These are phyloP conservation scores for Yamadazyma atlantica DNA, from an alignment of 1,139 yeast species.

Conservation along the genomic window DNA sequence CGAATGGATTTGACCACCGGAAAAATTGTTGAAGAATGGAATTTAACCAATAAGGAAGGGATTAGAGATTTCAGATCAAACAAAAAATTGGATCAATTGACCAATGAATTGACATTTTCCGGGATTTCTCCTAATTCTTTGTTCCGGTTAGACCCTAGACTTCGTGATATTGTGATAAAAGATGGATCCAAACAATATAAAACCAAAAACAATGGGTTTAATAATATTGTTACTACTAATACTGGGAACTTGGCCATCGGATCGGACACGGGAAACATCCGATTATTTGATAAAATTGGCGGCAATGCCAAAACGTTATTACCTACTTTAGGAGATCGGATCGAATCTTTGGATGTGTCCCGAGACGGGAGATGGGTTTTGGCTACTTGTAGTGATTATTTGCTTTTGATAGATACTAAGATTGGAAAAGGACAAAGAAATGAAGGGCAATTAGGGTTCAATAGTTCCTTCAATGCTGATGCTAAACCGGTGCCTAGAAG, in stretches of 20 bases:
- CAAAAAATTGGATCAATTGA: slow-evolving; percentile 68
- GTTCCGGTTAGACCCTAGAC: slow-evolving; percentile 78
- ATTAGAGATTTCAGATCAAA: slow-evolving; percentile 65
- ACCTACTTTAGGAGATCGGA: slow-evolving; percentile 80
- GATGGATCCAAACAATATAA: slow-evolving; percentile 48
- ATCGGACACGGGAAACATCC: slow-evolving; percentile 69
- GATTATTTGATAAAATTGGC: slow-evolving; percentile 71
- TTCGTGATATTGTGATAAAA: slow-evolving; percentile 53
- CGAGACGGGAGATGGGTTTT: slow-evolving; percentile 81
- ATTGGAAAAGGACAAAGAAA: slow-evolving; percentile 61
- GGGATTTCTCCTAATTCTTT: slow-evolving; percentile 68
- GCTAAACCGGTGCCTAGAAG: slow-evolving; percentile 70
- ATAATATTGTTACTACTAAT: slow-evolving; percentile 69
- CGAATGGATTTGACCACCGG: slow-evolving; percentile 82
- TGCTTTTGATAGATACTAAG: slow-evolving; percentile 65
- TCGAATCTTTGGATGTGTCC: slow-evolving; percentile 66
- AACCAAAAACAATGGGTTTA: slow-evolving; percentile 55
- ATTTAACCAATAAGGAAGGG: slow-evolving; percentile 34
- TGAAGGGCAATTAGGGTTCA: slow-evolving; percentile 63
- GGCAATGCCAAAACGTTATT: slow-evolving; percentile 71
- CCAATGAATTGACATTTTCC: slow-evolving; percentile 69
- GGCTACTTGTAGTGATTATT: slow-evolving; percentile 72
- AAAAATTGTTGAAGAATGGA: slow-evolving; percentile 82
- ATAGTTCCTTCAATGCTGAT: slow-evolving; percentile 61
- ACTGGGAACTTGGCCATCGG: slow-evolving; percentile 76